These are phyloP conservation scores for Ophiosphaerella herpotricha DNA, from an alignment of 2,329 filamentous ascomycete species.

Conservation along the genomic window DNA sequence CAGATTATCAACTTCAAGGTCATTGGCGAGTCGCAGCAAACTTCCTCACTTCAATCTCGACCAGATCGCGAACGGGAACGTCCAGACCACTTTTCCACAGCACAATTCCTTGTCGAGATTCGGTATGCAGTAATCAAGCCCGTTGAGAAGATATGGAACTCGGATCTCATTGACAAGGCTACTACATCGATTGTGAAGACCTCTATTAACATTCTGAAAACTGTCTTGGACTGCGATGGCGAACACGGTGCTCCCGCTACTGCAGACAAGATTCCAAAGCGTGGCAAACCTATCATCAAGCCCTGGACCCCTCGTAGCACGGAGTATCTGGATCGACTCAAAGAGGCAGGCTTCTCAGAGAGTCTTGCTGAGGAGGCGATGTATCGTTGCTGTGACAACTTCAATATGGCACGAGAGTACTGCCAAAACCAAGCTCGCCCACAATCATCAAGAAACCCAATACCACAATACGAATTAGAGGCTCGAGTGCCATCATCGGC, in stretches of 20 bases:
- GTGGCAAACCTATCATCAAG: conserved; percentile 53
- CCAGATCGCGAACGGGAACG: conserved; percentile 60
- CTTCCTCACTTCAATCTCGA: conserved; percentile 58
- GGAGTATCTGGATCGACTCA: conserved; percentile 52
- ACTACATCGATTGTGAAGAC: conserved; percentile 76
- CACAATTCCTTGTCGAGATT: conserved; percentile 85
- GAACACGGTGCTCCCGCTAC: conserved; percentile 70
- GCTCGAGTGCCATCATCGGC: conserved; percentile 32
- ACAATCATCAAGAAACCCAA: conserved; percentile 66
- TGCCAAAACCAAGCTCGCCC: conserved; percentile 67
- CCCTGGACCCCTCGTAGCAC: conserved; percentile 57
- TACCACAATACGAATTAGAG: conserved; percentile 58
- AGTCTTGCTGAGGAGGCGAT: conserved; percentile 77
- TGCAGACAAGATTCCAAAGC: conserved; percentile 61
- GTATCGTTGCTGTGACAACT: conserved; percentile 76
- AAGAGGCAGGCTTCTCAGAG: conserved; percentile 56
- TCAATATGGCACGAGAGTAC: conserved; percentile 70
- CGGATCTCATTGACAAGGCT: conserved; percentile 78
- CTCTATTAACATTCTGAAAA: conserved; percentile 81
- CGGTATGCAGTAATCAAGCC: conserved; percentile 79
- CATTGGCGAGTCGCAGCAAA: conserved; percentile 75
- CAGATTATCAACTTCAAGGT: conserved; percentile 77
- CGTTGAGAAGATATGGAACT: conserved; percentile 81
- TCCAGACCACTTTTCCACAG: conserved; percentile 65
- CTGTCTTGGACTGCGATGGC: conserved; percentile 75